Evolutionary conservation across 1,284 basidiomycete species (phyloP).

Genomic region (Apiotrichum brassicae): DNA sequence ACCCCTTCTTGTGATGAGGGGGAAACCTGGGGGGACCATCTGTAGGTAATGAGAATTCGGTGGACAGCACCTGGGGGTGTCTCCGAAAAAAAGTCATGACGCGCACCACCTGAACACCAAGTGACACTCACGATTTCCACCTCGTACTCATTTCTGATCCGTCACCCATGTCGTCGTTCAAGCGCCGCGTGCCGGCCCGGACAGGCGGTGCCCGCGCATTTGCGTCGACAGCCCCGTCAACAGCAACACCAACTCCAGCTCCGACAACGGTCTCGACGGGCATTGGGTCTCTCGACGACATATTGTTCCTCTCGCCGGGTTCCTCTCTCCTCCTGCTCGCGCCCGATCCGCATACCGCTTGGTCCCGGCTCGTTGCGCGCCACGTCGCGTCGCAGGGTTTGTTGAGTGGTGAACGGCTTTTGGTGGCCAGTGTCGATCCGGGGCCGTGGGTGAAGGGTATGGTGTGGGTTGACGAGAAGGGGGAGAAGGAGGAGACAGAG

Average conservation of each 20-base stretch:
- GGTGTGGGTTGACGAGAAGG: slow-evolving; percentile 62
- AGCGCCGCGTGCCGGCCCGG: slow-evolving; percentile 1
- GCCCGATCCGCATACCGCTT: slow-evolving; percentile 76
- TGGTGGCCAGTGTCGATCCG: slow-evolving; percentile 60
- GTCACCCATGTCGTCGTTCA: slow-evolving; percentile 1
- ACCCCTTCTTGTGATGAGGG: too few species aligned
- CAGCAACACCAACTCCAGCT: neutral
- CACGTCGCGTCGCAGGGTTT: slow-evolving; percentile 86
- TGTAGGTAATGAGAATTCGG: too few species aligned
- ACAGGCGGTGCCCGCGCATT: neutral
- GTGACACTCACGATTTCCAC: too few species aligned
- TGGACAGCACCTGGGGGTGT: too few species aligned
- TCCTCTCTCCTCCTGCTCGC: slow-evolving; percentile 66
- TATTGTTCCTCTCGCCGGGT: slow-evolving; percentile 86
- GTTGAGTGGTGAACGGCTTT: slow-evolving; percentile 60
- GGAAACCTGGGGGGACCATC: too few species aligned
- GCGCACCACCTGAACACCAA: too few species aligned
- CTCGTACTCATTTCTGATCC: too few species aligned
- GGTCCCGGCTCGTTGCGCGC: slow-evolving; percentile 76
- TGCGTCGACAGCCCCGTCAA: neutral
- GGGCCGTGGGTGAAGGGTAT: slow-evolving; percentile 57
- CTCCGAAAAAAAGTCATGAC: too few species aligned
- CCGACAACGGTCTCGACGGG: slow-evolving; percentile 74
- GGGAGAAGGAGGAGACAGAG: slow-evolving; percentile 47
- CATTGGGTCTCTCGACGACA: slow-evolving; percentile 89